These are phyloP conservation scores for Globisporangium okanoganense DNA, from an alignment of 352 stramenopile species.

Conservation along the genomic window DNA sequence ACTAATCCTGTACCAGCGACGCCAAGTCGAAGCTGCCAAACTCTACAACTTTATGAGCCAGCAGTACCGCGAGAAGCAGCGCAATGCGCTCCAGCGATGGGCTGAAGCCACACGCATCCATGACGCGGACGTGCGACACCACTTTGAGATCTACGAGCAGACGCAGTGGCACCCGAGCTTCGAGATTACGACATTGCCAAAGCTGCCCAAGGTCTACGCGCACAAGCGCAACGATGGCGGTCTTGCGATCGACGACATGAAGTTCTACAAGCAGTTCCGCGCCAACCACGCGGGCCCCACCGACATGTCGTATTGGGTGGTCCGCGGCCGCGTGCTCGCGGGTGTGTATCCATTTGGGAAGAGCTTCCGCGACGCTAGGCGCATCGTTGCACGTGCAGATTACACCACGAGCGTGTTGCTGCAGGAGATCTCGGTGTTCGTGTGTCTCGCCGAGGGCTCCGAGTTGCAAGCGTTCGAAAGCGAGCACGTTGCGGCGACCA, in stretches of 20 bases:
- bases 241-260: conserved; percentile 52
- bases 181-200: conserved; percentile 50
- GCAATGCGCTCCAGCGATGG: conserved; percentile 27
- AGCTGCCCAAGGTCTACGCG: conserved; percentile 37
- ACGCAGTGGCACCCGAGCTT: conserved; percentile 64
- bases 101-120: conserved; percentile 10
- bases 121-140: conserved; percentile 13
- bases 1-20: conserved; percentile 38
- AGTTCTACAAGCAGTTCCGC: conserved; percentile 63
- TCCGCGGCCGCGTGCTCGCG: conserved; percentile 49
- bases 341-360: conserved; percentile 48
- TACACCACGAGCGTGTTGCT: conserved; percentile 58
- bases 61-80: conserved; percentile 27
- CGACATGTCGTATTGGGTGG: conserved; percentile 68
- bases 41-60: conserved; percentile 36
- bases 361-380: conserved; percentile 39
- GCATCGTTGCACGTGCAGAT: conserved; percentile 45
- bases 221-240: conserved; percentile 32
- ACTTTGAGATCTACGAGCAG: conserved; percentile 16
- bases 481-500: neutral
- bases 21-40: conserved; percentile 38
- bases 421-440: conserved; percentile 60
- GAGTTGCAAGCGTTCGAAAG: conserved; percentile 31
- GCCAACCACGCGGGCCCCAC: conserved; percentile 57
- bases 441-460: conserved; percentile 42